Evolutionary conservation across 2,329 filamentous ascomycete species (phyloP).

Genomic region (Aspergillus candidus): DNA sequence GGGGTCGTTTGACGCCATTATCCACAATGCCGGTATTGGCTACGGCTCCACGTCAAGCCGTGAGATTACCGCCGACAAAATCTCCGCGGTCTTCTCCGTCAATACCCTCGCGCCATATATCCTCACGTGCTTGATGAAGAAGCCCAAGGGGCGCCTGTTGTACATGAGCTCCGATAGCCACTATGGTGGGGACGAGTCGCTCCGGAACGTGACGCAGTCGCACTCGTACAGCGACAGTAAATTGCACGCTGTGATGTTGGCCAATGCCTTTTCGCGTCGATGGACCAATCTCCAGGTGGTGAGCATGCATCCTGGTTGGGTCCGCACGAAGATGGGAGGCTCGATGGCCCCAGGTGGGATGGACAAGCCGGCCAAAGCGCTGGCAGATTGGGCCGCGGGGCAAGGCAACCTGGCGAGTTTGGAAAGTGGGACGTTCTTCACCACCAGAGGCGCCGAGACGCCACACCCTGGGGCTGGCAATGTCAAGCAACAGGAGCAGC

Average conservation of each 20-base stretch:
- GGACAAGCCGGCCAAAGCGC: slow-evolving; percentile 44
- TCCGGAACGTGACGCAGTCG: slow-evolving; percentile 30
- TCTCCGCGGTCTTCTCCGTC: slow-evolving; percentile 49
- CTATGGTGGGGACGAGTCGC: slow-evolving; percentile 39
- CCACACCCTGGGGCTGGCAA: slow-evolving; percentile 21
- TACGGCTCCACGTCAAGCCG: slow-evolving; percentile 27
- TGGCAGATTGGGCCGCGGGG: slow-evolving; percentile 41
- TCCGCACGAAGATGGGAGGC: slow-evolving; percentile 52
- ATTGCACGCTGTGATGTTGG: slow-evolving; percentile 51
- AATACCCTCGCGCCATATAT: slow-evolving; percentile 56
- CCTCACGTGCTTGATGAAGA: slow-evolving; percentile 46
- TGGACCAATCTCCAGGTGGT: slow-evolving; percentile 44
- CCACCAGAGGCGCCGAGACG: slow-evolving; percentile 16
- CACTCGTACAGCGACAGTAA: slow-evolving; percentile 52
- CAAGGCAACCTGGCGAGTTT: slow-evolving; percentile 15
- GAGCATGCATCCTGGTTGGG: slow-evolving; percentile 50
- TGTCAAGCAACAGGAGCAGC: slow-evolving; percentile 24
- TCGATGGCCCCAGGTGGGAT: slow-evolving; percentile 42
- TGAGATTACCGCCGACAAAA: slow-evolving; percentile 41
- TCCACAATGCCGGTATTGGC: slow-evolving; percentile 55
- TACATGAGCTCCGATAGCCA: slow-evolving; percentile 51
- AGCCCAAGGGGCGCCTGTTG: slow-evolving; percentile 45
- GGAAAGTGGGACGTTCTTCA: slow-evolving; percentile 16
- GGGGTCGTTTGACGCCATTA: slow-evolving; percentile 49
- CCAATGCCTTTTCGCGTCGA: slow-evolving; percentile 48